A percentile compares a stretch with the other conserved stretches of the same genome.
Evolutionary conservation across 164 flowering plant species (phyloP).

Genomic region (Litsea cubeba): DNA sequence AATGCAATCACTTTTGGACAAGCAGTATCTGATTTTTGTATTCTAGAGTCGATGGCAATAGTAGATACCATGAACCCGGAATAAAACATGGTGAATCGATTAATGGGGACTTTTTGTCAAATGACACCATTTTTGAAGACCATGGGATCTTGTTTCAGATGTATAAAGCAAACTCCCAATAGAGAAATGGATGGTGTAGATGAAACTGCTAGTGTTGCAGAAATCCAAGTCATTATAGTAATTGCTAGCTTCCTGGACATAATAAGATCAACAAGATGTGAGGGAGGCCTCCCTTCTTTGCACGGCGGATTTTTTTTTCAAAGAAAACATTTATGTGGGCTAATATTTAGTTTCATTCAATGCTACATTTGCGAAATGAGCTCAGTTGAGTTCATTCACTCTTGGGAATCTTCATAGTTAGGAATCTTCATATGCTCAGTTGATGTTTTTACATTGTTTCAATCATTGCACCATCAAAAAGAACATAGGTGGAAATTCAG

Average conservation of each 20-base stretch:
- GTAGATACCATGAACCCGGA: background rate
- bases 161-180: too few relatives aligned
- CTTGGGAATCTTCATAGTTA: background rate
- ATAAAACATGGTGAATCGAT: background rate
- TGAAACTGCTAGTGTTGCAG: too few relatives aligned
- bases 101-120: background rate
- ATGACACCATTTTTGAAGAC: too few relatives aligned
- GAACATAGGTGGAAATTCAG: background rate
- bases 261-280: too few relatives aligned
- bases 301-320: too few relatives aligned
- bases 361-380: background rate
- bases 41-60: background rate
- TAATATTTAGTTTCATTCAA: background rate
- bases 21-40: too few relatives aligned
- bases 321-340: background rate
- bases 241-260: too few relatives aligned
- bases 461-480: background rate
- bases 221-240: too few relatives aligned
- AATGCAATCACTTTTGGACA: background rate
- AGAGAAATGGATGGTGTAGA: too few relatives aligned
- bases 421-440: too few relatives aligned
- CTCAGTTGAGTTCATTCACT: background rate
- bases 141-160: too few relatives aligned
- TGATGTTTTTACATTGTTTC: background rate
- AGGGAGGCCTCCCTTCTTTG: too few relatives aligned